Conservation (phyloP, 495 filamentous ascomycete species). For the Terfezia claveryi region DNA sequence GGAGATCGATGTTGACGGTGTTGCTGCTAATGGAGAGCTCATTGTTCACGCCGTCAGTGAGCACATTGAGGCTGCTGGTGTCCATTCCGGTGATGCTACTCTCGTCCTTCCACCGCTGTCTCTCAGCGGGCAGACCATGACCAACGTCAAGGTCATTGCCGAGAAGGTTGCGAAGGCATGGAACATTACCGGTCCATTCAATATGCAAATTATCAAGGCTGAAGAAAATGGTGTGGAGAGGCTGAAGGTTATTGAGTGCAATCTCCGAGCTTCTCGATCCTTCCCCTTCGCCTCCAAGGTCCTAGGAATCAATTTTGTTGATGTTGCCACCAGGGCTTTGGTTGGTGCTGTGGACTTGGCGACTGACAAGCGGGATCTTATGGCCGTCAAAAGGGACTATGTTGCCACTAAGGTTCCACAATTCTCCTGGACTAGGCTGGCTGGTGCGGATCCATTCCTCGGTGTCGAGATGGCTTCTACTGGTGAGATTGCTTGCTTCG, state of each 20-base stretch:
- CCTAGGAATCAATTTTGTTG: slow-evolving; percentile 90
- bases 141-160: slow-evolving; percentile 79
- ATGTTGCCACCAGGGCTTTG: slow-evolving; percentile 83
- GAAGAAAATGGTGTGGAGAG: slow-evolving; percentile 48
- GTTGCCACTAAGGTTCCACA: slow-evolving; percentile 93
- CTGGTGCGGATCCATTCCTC: slow-evolving; percentile 90
- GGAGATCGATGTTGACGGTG: slow-evolving; percentile 95
- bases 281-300: slow-evolving; percentile 98
- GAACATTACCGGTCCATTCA: slow-evolving; percentile 93
- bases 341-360: slow-evolving; percentile 69
- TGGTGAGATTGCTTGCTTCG: slow-evolving; percentile 96
- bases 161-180: slow-evolving; percentile 91
- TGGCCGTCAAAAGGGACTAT: slow-evolving; percentile 73
- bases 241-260: slow-evolving; percentile 96
- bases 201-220: slow-evolving; percentile 99
- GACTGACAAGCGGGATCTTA: slow-evolving; percentile 48
- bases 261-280: slow-evolving; percentile 87
- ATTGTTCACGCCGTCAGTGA: slow-evolving; percentile 88
- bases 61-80: slow-evolving; percentile 92
- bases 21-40: slow-evolving; percentile 66
- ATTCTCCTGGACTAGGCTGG: slow-evolving; percentile 97
- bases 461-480: slow-evolving; percentile 96
- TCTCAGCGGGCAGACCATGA: slow-evolving; percentile 53
- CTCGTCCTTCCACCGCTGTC: slow-evolving; percentile 73
- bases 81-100: slow-evolving; percentile 94